phyloP scores from a whole-genome alignment of 768 basidiomycete genomes.

The Macrolepiota fuliginosa region DNA sequence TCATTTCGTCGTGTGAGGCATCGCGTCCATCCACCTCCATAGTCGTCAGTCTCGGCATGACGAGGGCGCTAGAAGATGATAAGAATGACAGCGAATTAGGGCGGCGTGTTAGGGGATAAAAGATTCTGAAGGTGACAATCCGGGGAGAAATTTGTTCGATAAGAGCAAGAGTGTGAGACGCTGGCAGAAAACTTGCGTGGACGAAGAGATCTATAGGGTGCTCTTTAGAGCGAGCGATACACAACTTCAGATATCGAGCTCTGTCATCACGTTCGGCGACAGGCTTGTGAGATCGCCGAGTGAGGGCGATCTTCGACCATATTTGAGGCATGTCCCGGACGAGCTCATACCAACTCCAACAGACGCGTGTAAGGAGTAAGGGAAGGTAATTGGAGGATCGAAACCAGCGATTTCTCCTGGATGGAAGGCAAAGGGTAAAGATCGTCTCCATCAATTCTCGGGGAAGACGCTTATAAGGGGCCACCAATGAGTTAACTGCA shows the following conservation, averaged over 20 bases:
- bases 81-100: background rate
- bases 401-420: background rate
- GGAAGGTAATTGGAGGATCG: background rate
- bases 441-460: background rate
- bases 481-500: no score
- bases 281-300: background rate
- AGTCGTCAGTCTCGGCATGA: background rate
- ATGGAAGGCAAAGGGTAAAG: background rate
- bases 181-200: background rate
- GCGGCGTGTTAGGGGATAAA: background rate
- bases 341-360: background rate
- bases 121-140: background rate
- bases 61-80: background rate
- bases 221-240: background rate
- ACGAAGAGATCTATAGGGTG: background rate
- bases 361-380: background rate
- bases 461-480: no score
- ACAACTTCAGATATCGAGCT: background rate
- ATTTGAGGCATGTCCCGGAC: background rate
- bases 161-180: background rate
- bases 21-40: background rate
- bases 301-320: background rate
- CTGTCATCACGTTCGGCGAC: background rate
- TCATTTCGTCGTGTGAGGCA: background rate
- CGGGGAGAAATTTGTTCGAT: background rate